These are phyloP conservation scores for Ophiostoma australiae DNA, from an alignment of 2,329 filamentous ascomycete species.

Conservation along the genomic window DNA sequence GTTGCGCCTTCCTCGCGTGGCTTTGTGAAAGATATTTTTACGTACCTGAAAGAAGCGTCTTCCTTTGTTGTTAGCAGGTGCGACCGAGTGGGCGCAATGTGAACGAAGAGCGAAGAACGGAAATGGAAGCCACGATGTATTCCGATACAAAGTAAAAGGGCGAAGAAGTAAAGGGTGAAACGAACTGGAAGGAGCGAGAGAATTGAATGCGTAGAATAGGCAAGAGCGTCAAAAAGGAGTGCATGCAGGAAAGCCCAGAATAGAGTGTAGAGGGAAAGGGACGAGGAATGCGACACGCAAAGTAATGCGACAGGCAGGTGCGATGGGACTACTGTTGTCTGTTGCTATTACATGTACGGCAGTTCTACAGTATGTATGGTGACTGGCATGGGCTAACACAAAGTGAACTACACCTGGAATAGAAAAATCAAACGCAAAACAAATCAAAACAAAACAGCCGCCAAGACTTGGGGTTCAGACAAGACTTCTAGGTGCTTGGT, in stretches of 20 bases:
- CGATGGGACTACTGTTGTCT: neutral
- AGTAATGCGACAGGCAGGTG: neutral
- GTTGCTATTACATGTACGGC: neutral
- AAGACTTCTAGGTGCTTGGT: neutral
- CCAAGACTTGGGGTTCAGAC: neutral
- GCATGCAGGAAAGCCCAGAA: neutral
- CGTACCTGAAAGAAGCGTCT: neutral
- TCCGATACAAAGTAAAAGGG: neutral
- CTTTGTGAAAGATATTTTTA: neutral
- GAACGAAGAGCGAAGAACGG: neutral
- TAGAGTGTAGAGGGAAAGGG: neutral
- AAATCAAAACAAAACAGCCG: constrained; percentile 18
- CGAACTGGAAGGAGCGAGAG: constrained; percentile 1
- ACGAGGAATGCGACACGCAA: neutral
- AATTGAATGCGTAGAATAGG: neutral
- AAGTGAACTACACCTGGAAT: neutral
- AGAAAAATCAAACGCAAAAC: constrained; percentile 1
- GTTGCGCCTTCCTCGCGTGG: neutral
- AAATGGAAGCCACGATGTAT: constrained; percentile 8
- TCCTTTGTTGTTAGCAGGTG: neutral
- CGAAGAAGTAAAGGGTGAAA: neutral
- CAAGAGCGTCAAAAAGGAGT: neutral
- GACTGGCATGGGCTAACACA: neutral
- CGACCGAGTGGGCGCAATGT: neutral
- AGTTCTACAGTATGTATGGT: neutral